These are phyloP conservation scores for Podila horticola DNA, from an alignment of 192 early-diverging fungal genomes.

Conservation along the genomic window DNA sequence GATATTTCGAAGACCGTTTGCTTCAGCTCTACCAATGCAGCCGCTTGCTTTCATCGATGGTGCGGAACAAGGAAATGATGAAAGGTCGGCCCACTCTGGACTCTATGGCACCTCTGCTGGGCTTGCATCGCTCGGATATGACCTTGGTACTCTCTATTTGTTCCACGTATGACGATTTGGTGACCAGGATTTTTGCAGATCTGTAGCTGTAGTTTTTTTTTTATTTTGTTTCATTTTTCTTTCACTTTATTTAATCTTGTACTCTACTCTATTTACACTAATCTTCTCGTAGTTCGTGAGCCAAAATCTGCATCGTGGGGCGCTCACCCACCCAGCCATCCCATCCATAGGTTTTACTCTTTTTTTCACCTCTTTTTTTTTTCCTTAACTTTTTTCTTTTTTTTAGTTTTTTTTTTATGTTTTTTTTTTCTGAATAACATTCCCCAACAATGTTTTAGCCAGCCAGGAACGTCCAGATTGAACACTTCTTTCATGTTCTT, in stretches of 20 bases:
- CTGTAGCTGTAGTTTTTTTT: slow-evolving; percentile 2
- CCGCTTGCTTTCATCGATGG: slow-evolving; percentile 21
- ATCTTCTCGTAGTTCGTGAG: too few species aligned
- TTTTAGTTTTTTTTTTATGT: not conserved
- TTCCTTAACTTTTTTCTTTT: too few species aligned
- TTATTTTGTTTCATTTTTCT: not conserved
- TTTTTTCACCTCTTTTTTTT: too few species aligned
- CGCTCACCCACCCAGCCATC: too few species aligned
- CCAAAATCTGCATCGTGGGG: too few species aligned
- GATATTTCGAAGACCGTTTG: slow-evolving; percentile 60
- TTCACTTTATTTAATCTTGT: too few species aligned
- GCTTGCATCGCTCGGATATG: slow-evolving; percentile 51
- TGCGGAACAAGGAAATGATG: slow-evolving; percentile 27
- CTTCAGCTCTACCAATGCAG: slow-evolving; percentile 31
- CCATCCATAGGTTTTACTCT: too few species aligned
- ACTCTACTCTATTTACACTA: too few species aligned
- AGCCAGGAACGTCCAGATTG: too few species aligned
- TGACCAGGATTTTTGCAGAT: slow-evolving; percentile 7
- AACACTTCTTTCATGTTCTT: too few species aligned
- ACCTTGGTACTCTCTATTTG: slow-evolving; percentile 29
- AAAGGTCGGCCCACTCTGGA: slow-evolving; percentile 11
- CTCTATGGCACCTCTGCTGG: slow-evolving; percentile 24
- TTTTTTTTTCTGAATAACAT: not conserved
- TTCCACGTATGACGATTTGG: slow-evolving; percentile 47
- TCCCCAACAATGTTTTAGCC: not conserved